A percentile compares a stretch with the other conserved stretches of the same genome.
phyloP scores from a whole-genome alignment of 169 alveolate genomes.

The Plasmodium fragile region DNA sequence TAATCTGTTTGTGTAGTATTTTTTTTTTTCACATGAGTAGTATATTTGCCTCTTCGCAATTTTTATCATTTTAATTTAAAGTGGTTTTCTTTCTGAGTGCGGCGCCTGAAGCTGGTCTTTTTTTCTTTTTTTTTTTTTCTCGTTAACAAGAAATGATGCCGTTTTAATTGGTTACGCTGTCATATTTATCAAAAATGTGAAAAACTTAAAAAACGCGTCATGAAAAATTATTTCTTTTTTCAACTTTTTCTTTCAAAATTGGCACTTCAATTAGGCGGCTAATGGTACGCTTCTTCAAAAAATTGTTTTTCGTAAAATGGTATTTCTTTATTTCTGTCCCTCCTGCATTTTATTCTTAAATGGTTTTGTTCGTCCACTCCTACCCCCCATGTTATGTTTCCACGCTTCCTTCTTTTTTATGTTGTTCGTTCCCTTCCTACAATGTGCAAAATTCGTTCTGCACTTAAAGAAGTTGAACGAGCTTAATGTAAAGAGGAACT shows the following conservation, averaged over 20 bases:
- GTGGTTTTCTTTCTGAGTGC: not conserved
- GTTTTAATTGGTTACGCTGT: not conserved
- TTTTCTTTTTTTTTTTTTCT: not conserved
- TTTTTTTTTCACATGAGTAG: constrained; percentile 71
- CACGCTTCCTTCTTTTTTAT: not conserved
- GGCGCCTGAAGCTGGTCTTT: not conserved
- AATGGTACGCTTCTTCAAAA: not conserved
- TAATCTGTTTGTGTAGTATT: constrained; percentile 62
- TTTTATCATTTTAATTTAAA: constrained; percentile 36
- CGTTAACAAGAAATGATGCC: not conserved
- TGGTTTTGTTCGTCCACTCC: not conserved
- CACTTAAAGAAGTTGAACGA: not conserved
- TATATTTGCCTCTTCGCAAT: constrained; percentile 57
- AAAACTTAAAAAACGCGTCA: not conserved
- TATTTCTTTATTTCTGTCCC: not conserved
- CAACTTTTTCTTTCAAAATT: not conserved
- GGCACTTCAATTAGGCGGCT: not conserved
- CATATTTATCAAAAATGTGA: not conserved
- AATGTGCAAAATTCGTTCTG: not conserved
- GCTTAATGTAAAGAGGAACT: not conserved
- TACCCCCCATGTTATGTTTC: not conserved
- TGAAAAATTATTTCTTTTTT: not conserved
- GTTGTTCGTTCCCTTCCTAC: not conserved
- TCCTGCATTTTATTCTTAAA: not conserved
- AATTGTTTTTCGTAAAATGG: not conserved